A percentile compares a stretch with the other conserved stretches of the same genome.
phyloP scores from a whole-genome alignment of 352 stramenopile genomes.

The Phytophthora ohioensis region DNA sequence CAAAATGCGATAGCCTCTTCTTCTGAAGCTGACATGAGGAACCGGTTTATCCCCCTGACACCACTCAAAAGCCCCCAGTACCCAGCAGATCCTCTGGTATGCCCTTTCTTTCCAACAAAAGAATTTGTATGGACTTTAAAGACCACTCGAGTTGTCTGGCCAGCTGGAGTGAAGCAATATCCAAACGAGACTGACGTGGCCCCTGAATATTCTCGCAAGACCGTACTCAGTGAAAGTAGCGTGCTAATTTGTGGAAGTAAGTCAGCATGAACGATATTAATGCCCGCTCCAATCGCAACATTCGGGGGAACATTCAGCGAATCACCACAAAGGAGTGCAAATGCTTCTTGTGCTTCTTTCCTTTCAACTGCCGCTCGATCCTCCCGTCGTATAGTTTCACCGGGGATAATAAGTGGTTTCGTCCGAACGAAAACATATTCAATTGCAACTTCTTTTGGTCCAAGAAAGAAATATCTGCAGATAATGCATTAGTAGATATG shows the following conservation, averaged over 20 bases:
- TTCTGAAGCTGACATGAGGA: constrained; percentile 21
- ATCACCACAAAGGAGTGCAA: constrained; percentile 17
- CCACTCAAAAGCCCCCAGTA: constrained; percentile 16
- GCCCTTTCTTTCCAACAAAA: not conserved
- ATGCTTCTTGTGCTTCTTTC: constrained; percentile 21
- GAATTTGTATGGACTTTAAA: constrained; percentile 26
- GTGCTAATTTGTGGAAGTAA: constrained; percentile 28
- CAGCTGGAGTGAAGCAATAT: constrained; percentile 20
- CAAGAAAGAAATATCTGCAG: constrained; percentile 29
- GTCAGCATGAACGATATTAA: constrained; percentile 34
- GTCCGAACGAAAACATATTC: constrained; percentile 31
- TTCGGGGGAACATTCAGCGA: constrained; percentile 5
- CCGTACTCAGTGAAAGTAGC: constrained; percentile 12
- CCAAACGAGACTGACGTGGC: constrained; percentile 30
- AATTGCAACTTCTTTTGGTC: constrained; percentile 22
- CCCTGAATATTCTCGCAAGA: constrained; percentile 20
- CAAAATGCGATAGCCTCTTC: constrained; percentile 29
- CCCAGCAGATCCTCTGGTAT: constrained; percentile 1
- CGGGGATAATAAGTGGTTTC: constrained; percentile 1
- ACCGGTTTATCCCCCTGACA: constrained; percentile 13
- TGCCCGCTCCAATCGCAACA: constrained; percentile 23
- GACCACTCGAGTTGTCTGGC: constrained; percentile 15
- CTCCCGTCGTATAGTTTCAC: constrained; percentile 21
- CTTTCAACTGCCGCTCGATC: constrained; percentile 15
- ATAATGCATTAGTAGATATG: constrained; percentile 2